Evolutionary conservation across 2,329 filamentous ascomycete genomes (phyloP), one percentile per base, ranked within the genome.

Genomic region (Neofusicoccum sp.): DNA sequence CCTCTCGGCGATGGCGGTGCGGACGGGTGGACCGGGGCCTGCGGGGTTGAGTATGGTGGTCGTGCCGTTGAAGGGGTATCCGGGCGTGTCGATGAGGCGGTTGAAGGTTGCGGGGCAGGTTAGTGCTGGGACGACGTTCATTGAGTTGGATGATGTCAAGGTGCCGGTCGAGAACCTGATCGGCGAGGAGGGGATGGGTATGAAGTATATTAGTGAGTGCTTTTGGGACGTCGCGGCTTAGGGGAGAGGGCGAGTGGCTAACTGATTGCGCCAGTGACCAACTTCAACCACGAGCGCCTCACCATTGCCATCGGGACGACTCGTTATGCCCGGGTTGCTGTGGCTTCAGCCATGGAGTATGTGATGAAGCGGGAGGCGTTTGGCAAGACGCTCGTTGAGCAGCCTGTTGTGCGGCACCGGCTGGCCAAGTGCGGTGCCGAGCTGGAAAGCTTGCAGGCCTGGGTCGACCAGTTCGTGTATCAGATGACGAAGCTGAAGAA

Each of bases 271-370:
- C 20, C 28, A 60, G 57, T 89, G 87, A 87, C 84, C 58, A 90
- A 91, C 75, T 91, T 91, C 82, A 91, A 91, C 76, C 88, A 91
- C 71, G 89, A 92, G 72, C 83, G 89, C 0, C 78, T 91, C 9
- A 81, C 80, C 14, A 89, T 91, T 64, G 80, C 85, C 0, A 83
- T 91, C 12, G 82, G 83, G 0, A 82, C 83, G 1, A 88, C 86
- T 1, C 79, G 89, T 2, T 80, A 86, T 67, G 80, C 87, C 0
- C 79, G 83, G 7, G 85, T 88, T 2, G 86, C 84, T 1, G 76
- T 89, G 1, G 74, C 78, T 12, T 71, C 83, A 0, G 86, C 86
- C 0, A 84, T 88, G 65, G 82, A 82, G 56, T 89, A 89, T 67
- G 82, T 82, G 26, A 71, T 89, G 64, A 87, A 86, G 73, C 80